Evolutionary conservation across 208 protist genomes (phyloP).

Genomic region (Vickermania ingenoplastis): DNA sequence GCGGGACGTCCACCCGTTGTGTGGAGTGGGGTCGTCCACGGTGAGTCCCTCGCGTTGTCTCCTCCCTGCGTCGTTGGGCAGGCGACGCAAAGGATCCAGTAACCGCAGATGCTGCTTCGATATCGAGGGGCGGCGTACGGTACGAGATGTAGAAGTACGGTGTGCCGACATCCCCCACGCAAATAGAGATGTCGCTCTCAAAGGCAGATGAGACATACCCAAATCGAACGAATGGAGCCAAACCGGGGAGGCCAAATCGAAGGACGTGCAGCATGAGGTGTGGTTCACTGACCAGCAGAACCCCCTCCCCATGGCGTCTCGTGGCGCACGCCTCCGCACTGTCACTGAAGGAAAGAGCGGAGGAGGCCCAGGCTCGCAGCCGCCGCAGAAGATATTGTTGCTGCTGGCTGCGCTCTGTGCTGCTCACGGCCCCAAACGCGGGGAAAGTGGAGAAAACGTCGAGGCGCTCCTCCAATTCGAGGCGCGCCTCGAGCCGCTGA

Average conservation of each 20-base stretch:
- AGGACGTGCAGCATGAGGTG: conserved; percentile 76
- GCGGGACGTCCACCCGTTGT: neutral
- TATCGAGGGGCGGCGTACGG: conserved; percentile 2
- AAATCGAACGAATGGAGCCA: conserved; percentile 50
- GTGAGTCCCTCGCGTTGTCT: neutral
- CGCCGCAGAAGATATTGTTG: conserved; percentile 52
- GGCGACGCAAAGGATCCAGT: neutral
- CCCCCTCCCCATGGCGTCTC: neutral
- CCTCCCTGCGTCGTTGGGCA: neutral
- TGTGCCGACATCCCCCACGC: conserved; percentile 62
- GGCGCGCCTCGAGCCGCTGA: conserved; percentile 45
- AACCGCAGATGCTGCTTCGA: neutral
- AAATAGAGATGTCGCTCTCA: conserved; percentile 33
- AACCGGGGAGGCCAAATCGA: conserved; percentile 38
- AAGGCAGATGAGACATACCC: conserved; percentile 32
- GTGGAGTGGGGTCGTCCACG: neutral
- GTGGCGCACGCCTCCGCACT: conserved; percentile 35
- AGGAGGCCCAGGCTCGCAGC: conserved; percentile 36
- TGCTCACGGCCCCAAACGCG: conserved; percentile 4
- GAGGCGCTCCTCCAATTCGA: conserved; percentile 51
- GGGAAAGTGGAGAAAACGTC: conserved; percentile 47
- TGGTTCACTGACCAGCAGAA: conserved; percentile 26
- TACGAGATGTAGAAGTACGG: conserved; percentile 81
- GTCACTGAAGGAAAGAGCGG: conserved; percentile 33
- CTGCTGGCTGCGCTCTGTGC: conserved; percentile 24